Evolutionary conservation across 108 stramenopile species (phyloP), one percentile per base, ranked within the genome.

Genomic region (Nannochloropsis oceanica): DNA sequence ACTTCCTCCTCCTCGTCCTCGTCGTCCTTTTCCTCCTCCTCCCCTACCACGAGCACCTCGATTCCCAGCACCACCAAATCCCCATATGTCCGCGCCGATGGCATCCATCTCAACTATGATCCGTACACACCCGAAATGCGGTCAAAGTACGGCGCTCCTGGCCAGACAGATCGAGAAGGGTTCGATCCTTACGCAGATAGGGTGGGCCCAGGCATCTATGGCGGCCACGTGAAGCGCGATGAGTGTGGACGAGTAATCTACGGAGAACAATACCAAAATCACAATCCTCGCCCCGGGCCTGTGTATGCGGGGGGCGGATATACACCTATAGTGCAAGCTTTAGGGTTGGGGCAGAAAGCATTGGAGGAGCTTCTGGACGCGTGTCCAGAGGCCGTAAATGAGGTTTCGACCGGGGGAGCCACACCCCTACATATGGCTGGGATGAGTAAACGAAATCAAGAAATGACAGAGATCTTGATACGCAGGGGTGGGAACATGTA

Each of bases 161-260:
- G 59, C 59, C 59, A 90, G 0, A 93, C 94, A n/a, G 86, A 87
- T 26, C 11, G 2, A 18, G 94, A 94, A 44, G 94, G 94, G 26
- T 95, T 95, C 84, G 93, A 95, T 80, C 94, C 94, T 0, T 95
- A 93, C 83, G 89, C 89, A 5, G 95, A 95, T 44, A 93, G 89
- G 24, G 95, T 94, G 26, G 94, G 94, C 0, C 89, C 95, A 5
- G 94, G 95, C 42, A 95, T 95, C 44, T 95, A 95, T 86, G 93
- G 94, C 27, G 95, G 95, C 18, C 89, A 84, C 50, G 94, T 95
- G 22, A 80, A 91, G 85, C 91, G 93, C 5, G 86, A 93, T 80
- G 81, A 42, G 12, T 82, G 85, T 0, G 93, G 93, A 0, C 82
- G 89, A 0, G 79, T 93, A n/a, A 80, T 93, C 10, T 90, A 94